These are phyloP conservation scores for Boletus subcaerulescens DNA, from an alignment of 768 basidiomycete genomes.

Conservation along the genomic window DNA sequence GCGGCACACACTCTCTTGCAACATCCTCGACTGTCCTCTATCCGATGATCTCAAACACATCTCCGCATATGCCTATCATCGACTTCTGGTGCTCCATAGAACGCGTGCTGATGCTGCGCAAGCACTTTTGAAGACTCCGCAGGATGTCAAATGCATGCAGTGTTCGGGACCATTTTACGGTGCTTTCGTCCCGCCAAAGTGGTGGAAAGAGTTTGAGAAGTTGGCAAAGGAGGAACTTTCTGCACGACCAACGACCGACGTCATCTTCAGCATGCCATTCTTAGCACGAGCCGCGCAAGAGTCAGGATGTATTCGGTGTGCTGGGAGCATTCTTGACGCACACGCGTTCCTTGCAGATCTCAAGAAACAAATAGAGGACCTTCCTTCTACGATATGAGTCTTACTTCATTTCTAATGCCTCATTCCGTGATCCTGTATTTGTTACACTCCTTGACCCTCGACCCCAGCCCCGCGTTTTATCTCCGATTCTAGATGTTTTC, in stretches of 20 bases:
- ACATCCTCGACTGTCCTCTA: constrained; percentile 55
- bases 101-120: constrained; percentile 49
- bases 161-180: constrained; percentile 54
- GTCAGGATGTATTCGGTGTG: constrained; percentile 59
- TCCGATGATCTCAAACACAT: constrained; percentile 64
- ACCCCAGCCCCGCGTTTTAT: no score
- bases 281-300: constrained; percentile 48
- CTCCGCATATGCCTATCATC: constrained; percentile 66
- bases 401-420: neutral
- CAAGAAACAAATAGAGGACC: constrained; percentile 55
- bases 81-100: constrained; percentile 58
- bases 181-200: constrained; percentile 53
- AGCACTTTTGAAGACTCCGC: constrained; percentile 43
- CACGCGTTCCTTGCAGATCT: constrained; percentile 52
- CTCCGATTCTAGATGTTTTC: no score
- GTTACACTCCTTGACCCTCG: neutral
- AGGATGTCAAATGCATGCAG: constrained; percentile 61
- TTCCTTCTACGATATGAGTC: constrained; percentile 42
- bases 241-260: constrained; percentile 52
- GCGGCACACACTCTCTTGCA: constrained; percentile 48
- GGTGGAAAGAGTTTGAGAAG: constrained; percentile 65
- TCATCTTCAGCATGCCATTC: constrained; percentile 61
- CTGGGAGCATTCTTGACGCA: constrained; percentile 63
- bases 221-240: constrained; percentile 57
- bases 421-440: neutral